A percentile compares a stretch with the other conserved stretches of the same genome.
These are phyloP conservation scores for Candida krabiensis DNA, from an alignment of 805 yeast species.

Conservation along the genomic window DNA sequence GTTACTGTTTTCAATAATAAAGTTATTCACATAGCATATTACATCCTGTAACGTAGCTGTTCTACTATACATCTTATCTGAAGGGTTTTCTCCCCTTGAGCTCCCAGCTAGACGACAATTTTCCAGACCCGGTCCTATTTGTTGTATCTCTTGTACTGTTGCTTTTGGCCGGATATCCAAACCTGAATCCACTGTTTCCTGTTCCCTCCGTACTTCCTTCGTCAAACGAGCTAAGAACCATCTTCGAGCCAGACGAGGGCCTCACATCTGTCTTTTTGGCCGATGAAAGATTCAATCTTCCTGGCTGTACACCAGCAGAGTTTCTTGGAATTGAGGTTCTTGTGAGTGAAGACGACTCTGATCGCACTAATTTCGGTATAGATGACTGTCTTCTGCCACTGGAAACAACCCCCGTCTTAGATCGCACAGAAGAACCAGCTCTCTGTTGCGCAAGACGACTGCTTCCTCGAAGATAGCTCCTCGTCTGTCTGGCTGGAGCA, in stretches of 20 bases:
- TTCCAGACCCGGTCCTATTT: neutral
- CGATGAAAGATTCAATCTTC: conserved; percentile 16
- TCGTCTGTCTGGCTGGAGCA: conserved; percentile 1
- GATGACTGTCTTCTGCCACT: conserved; percentile 16
- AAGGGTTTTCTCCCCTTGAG: conserved; percentile 28
- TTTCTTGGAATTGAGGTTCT: neutral
- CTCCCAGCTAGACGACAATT: conserved; percentile 22
- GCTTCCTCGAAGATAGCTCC: conserved; percentile 12
- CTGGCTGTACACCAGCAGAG: conserved; percentile 1
- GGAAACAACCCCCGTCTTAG: neutral
- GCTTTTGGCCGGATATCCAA: neutral
- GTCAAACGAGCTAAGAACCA: conserved; percentile 1
- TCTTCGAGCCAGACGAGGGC: no score
- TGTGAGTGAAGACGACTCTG: conserved; percentile 9
- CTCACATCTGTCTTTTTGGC: conserved; percentile 11
- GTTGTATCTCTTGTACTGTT: neutral
- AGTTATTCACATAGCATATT: no score
- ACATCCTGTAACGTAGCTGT: no score
- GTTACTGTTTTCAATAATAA: no score
- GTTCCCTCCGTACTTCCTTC: conserved; percentile 1
- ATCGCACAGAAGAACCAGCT: neutral
- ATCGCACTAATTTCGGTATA: conserved; percentile 16
- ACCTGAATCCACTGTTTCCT: neutral
- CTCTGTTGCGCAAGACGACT: conserved; percentile 3
- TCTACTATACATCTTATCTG: conserved; percentile 9